These are phyloP conservation scores for Colletotrichum kahawae DNA, from an alignment of 2,329 filamentous ascomycete species.

Conservation along the genomic window DNA sequence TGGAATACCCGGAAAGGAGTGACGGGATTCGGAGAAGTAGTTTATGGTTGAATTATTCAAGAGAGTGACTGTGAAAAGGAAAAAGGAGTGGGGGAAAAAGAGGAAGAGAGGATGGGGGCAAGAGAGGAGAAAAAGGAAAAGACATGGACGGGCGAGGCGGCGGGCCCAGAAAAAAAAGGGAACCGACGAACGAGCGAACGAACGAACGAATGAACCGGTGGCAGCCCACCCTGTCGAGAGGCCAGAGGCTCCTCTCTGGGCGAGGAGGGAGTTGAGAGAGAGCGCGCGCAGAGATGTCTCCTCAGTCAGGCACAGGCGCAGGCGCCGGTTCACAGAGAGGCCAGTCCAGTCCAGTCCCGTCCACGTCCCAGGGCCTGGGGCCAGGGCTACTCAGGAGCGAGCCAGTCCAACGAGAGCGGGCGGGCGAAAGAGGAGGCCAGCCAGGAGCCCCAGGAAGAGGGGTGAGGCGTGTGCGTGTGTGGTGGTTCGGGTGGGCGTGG, in stretches of 20 bases:
- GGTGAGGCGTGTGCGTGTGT: conserved; percentile 2
- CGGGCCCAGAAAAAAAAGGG: conserved; percentile 16
- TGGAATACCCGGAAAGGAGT: conserved; percentile 55
- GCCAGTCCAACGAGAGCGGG: neutral
- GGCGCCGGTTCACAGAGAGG: neutral
- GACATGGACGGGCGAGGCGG: conserved; percentile 26
- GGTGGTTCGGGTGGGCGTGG: neutral
- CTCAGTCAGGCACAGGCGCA: neutral
- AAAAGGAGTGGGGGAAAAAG: conserved; percentile 40
- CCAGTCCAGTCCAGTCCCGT: neutral
- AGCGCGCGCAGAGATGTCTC: neutral
- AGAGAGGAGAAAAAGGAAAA: conserved; percentile 29
- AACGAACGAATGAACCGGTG: conserved; percentile 8
- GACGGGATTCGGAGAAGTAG: conserved; percentile 47
- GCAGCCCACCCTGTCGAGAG: conserved; percentile 10
- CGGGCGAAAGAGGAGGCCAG: neutral
- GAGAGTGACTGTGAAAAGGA: conserved; percentile 54
- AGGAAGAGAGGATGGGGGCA: conserved; percentile 34
- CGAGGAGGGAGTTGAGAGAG: neutral
- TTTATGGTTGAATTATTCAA: conserved; percentile 45
- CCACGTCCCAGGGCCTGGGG: neutral
- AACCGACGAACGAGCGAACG: conserved; percentile 9
- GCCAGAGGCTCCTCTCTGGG: neutral
- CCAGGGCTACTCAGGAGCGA: neutral
- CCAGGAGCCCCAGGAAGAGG: neutral